Evolutionary conservation across 1,284 basidiomycete genomes (phyloP).

Genomic region (Boletus sp.): DNA sequence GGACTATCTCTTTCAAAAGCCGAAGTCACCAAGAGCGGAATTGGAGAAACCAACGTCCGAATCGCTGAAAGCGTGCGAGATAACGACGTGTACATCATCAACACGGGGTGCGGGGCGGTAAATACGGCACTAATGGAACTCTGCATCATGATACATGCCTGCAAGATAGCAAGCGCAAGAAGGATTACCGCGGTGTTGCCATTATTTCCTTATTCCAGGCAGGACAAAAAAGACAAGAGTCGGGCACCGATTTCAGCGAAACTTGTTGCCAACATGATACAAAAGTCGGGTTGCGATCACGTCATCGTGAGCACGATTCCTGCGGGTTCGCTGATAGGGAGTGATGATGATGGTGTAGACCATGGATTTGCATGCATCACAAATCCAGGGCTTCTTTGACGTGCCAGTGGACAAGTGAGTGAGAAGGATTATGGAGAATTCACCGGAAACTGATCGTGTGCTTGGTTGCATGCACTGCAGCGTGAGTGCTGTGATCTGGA

Average conservation of each 20-base stretch:
- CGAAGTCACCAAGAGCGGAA: slow-evolving; percentile 83
- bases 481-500: slow-evolving; percentile 40
- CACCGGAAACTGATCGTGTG: slow-evolving; percentile 19
- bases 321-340: background rate
- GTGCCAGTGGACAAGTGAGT: slow-evolving; percentile 99
- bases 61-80: slow-evolving; percentile 96
- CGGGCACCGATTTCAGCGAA: slow-evolving; percentile 98
- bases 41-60: slow-evolving; percentile 90
- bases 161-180: slow-evolving; percentile 95
- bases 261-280: slow-evolving; percentile 98
- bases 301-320: slow-evolving; percentile 75
- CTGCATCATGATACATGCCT: slow-evolving; percentile 99
- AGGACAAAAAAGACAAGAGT: slow-evolving; percentile 99
- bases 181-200: slow-evolving; percentile 96
- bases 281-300: slow-evolving; percentile 96
- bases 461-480: slow-evolving; percentile 29
- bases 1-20: slow-evolving; percentile 82
- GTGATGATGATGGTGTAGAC: slow-evolving; percentile 53
- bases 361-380: slow-evolving; percentile 97
- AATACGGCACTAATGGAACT: slow-evolving; percentile 94
- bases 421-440: slow-evolving; percentile 5
- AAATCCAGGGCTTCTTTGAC: slow-evolving; percentile 99
- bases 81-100: slow-evolving; percentile 99
- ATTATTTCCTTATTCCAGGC: slow-evolving; percentile 90
- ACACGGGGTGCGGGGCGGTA: slow-evolving; percentile 84